Percentiles rank a stretch among this genome's conserved stretches.
phyloP scores from a whole-genome alignment of 306 rosid genomes.

The Canavalia gladiata region DNA sequence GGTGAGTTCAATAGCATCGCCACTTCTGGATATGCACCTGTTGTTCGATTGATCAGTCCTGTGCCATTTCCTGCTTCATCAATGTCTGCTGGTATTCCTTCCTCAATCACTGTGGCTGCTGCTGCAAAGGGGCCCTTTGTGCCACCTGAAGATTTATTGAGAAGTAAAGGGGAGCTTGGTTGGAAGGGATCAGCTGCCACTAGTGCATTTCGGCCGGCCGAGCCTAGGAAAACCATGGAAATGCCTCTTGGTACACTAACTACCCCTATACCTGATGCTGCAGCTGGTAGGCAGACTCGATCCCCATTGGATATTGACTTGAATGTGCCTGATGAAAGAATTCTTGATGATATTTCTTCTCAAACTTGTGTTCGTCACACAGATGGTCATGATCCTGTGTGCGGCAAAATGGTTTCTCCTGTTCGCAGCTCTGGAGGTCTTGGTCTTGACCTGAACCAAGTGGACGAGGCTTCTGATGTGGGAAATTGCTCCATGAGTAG shows the following conservation, averaged over 20 bases:
- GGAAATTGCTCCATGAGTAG: constrained; percentile 55
- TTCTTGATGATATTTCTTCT: constrained; percentile 64
- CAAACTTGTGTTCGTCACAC: constrained; percentile 42
- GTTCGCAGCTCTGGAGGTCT: constrained; percentile 63
- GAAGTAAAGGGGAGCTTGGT: constrained; percentile 73
- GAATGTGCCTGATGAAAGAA: constrained; percentile 76
- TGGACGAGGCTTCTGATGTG: constrained; percentile 65
- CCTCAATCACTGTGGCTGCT: constrained; percentile 74
- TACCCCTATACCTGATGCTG: constrained; percentile 41
- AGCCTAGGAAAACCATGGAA: constrained; percentile 72
- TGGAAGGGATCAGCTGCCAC: constrained; percentile 91
- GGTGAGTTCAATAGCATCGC: constrained; percentile 51
- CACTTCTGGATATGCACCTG: constrained; percentile 52
- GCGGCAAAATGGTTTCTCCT: constrained; percentile 45
- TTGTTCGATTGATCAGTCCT: constrained; percentile 61
- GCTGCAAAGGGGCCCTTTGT: constrained; percentile 75
- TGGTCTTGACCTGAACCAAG: constrained; percentile 79
- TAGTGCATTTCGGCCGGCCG: constrained; percentile 92
- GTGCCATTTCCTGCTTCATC: constrained; percentile 63
- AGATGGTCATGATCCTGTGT: constrained; percentile 38
- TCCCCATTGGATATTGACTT: constrained; percentile 69
- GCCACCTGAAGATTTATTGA: constrained; percentile 74
- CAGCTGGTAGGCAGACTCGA: constrained; percentile 58
- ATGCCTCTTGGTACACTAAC: constrained; percentile 44
- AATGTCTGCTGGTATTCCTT: constrained; percentile 51